Conservation (phyloP, 306 rosid genomes). For the Benincasa hispida region DNA sequence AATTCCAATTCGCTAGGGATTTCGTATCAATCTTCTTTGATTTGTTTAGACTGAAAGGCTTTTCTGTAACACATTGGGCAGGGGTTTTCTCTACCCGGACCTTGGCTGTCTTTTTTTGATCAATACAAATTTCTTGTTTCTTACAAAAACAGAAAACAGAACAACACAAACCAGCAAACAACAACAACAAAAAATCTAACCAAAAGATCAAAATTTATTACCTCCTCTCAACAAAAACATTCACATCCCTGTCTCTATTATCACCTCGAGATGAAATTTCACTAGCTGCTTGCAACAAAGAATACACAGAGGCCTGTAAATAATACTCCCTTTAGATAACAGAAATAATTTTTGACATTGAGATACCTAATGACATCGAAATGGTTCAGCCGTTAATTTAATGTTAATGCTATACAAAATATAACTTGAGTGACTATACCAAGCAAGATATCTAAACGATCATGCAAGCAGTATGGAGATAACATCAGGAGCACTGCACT, state of each 20-base stretch:
- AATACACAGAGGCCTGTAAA: constrained; percentile 79
- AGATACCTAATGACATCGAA: neutral
- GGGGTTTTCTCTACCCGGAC: too few relatives aligned
- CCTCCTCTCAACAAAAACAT: constrained; percentile 78
- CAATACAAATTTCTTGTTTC: too few relatives aligned
- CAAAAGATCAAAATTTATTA: constrained; percentile 18
- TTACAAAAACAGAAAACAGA: too few relatives aligned
- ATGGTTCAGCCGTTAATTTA: neutral
- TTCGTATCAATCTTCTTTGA: too few relatives aligned
- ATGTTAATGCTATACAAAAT: neutral
- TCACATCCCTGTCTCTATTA: constrained; percentile 58
- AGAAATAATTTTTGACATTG: neutral
- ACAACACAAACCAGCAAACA: too few relatives aligned
- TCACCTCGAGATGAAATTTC: constrained; percentile 70
- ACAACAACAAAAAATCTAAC: neutral
- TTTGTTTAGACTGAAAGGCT: too few relatives aligned
- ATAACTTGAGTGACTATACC: neutral
- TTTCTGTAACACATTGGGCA: too few relatives aligned
- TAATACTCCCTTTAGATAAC: constrained; percentile 12
- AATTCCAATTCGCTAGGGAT: too few relatives aligned
- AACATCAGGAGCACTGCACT: neutral
- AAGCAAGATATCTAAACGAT: neutral
- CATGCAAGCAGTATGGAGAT: neutral
- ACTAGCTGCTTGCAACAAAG: constrained; percentile 79
- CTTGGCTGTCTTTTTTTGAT: too few relatives aligned